Percentiles rank a stretch among this genome's conserved stretches.
Evolutionary conservation across 2,329 filamentous ascomycete species (phyloP).

Genomic region (Waltergamsia citrina): DNA sequence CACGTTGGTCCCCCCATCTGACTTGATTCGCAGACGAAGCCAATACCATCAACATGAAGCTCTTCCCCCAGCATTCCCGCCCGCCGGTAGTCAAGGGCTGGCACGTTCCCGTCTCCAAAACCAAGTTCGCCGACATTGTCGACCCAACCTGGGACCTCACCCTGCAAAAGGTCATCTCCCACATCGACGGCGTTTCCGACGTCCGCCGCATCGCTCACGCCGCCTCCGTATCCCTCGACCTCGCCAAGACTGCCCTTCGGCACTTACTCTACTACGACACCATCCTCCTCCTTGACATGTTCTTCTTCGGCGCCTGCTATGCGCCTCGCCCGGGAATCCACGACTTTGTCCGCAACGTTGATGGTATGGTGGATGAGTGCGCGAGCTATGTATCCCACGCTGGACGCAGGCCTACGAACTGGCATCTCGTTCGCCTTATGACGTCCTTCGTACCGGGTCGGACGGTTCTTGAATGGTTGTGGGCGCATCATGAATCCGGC

Average conservation of each 20-base stretch:
- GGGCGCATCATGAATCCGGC: constrained; percentile 58
- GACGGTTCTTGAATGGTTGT: constrained; percentile 80
- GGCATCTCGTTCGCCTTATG: constrained; percentile 73
- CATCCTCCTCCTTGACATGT: constrained; percentile 83
- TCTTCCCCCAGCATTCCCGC: constrained; percentile 73
- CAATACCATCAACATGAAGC: constrained; percentile 92
- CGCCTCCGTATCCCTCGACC: constrained; percentile 76
- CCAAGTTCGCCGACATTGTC: constrained; percentile 54
- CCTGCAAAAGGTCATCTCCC: constrained; percentile 67
- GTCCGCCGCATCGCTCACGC: constrained; percentile 77
- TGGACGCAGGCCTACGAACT: constrained; percentile 39
- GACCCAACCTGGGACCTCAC: constrained; percentile 67
- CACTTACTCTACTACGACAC: constrained; percentile 93
- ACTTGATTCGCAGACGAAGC: constrained; percentile 58
- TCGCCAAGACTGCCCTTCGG: constrained; percentile 77
- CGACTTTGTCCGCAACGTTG: constrained; percentile 66
- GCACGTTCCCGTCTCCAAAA: constrained; percentile 79
- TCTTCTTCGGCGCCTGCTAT: constrained; percentile 89
- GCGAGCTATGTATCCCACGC: constrained; percentile 64
- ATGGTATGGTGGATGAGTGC: constrained; percentile 77
- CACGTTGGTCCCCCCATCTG: not conserved
- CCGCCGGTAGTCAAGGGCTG: constrained; percentile 74
- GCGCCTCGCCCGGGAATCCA: constrained; percentile 70
- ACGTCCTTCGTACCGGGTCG: constrained; percentile 74
- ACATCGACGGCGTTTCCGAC: constrained; percentile 86